phyloP scores from a whole-genome alignment of 148 eudicot species.

The Vaccinium vitisidaea region DNA sequence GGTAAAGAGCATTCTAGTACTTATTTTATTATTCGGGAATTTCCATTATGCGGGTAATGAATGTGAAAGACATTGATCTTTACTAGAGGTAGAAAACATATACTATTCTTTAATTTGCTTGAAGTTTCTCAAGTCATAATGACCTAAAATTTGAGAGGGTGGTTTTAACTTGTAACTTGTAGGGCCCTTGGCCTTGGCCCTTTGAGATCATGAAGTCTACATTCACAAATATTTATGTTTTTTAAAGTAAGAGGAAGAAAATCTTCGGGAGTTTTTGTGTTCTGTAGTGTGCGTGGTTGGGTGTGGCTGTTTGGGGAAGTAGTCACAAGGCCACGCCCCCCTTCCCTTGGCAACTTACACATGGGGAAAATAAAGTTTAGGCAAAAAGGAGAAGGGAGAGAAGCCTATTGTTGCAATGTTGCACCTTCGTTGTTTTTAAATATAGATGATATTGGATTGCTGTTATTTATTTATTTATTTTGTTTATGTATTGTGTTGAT shows the following conservation, averaged over 20 bases:
- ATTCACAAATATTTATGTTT: not conserved
- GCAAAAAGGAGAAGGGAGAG: not conserved
- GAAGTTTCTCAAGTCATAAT: not conserved
- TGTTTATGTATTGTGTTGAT: slow-evolving; percentile 11
- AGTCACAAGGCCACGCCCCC: not conserved
- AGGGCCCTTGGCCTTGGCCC: too few species aligned
- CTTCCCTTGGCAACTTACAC: too few species aligned
- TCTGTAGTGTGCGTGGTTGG: not conserved
- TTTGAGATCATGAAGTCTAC: slow-evolving; percentile 8
- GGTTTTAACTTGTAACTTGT: too few species aligned
- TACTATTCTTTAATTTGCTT: not conserved
- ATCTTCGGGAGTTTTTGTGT: not conserved
- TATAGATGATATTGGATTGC: slow-evolving; percentile 13
- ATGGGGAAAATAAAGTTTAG: not conserved
- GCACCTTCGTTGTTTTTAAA: not conserved
- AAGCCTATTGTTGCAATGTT: not conserved
- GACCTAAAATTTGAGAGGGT: too few species aligned
- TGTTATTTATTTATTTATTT: not conserved
- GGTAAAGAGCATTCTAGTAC: slow-evolving; percentile 38
- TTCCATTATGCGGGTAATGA: not conserved
- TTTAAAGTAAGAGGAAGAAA: not conserved
- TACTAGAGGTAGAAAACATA: not conserved
- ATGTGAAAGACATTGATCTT: not conserved
- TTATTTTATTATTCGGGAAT: not conserved
- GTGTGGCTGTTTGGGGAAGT: not conserved